These are phyloP conservation scores for Eimeria praecox DNA, from an alignment of 169 alveolate genomes.

Conservation along the genomic window DNA sequence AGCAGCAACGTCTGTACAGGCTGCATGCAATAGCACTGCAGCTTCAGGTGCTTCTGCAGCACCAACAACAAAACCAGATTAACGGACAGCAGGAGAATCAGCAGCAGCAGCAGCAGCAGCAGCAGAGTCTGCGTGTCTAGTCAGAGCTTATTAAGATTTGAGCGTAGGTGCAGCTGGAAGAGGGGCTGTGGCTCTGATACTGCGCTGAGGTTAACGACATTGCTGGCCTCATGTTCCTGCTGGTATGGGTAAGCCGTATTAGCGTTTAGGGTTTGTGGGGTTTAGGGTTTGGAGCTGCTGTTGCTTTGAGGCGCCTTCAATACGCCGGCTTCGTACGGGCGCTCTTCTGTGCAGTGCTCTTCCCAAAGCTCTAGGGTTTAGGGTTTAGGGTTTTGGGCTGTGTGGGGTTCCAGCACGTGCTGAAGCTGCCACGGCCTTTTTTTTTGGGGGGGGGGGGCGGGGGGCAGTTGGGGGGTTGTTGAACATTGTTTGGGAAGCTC, in stretches of 20 bases:
- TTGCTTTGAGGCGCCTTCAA: neutral
- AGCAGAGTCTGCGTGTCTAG: too few species aligned
- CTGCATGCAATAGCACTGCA: too few species aligned
- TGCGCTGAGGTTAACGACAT: constrained; percentile 76
- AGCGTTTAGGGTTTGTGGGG: constrained; percentile 5
- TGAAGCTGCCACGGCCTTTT: constrained; percentile 49
- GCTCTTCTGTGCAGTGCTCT: neutral
- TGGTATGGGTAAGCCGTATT: constrained; percentile 2
- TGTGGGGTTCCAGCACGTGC: constrained; percentile 27
- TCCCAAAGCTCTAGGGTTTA: neutral
- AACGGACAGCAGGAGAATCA: too few species aligned
- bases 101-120: too few species aligned
- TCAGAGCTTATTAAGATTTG: constrained; percentile 10
- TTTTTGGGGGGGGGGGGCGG: too few species aligned
- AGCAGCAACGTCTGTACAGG: too few species aligned
- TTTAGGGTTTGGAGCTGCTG: neutral
- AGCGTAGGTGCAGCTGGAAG: constrained; percentile 71
- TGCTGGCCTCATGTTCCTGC: constrained; percentile 74
- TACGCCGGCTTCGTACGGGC: neutral
- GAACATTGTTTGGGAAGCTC: constrained; percentile 2
- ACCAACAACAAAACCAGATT: too few species aligned
- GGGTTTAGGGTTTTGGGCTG: neutral
- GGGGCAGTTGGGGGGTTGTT: neutral
- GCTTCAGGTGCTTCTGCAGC: too few species aligned
- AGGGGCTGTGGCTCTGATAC: constrained; percentile 66